These are phyloP conservation scores for Aspergillus indologenus DNA, from an alignment of 495 filamentous ascomycete genomes.

Conservation along the genomic window DNA sequence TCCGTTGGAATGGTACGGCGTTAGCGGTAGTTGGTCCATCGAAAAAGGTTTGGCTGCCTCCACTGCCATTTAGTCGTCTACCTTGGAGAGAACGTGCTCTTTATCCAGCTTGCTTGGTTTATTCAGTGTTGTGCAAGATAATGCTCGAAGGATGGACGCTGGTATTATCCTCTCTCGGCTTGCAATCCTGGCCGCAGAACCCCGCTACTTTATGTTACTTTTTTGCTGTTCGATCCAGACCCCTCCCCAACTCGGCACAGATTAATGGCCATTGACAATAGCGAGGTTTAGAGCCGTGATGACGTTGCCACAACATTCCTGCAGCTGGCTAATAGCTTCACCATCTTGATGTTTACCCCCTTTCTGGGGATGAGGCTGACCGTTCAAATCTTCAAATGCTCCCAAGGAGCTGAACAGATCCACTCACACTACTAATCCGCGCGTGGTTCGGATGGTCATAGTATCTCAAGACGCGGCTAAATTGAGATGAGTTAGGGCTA, in stretches of 20 bases:
- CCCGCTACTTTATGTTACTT: not conserved
- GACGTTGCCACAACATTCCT: too few species aligned
- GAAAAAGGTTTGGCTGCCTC: constrained; percentile 6
- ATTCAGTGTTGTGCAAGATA: not conserved
- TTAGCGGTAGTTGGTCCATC: constrained; percentile 4
- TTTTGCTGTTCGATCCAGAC: not conserved
- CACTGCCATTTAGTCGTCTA: constrained; percentile 2
- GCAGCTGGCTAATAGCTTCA: too few species aligned
- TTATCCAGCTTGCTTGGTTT: not conserved
- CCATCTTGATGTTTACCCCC: too few species aligned
- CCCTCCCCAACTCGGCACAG: not conserved
- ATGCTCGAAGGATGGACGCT: not conserved
- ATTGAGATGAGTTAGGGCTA: not conserved
- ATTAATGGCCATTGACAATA: too few species aligned
- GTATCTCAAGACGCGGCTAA: not conserved
- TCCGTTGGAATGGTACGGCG: constrained; percentile 5
- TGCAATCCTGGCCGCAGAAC: not conserved
- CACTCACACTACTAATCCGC: not conserved
- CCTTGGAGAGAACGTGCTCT: not conserved
- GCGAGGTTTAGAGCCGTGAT: too few species aligned
- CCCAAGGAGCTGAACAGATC: not conserved
- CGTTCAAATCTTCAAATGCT: not conserved
- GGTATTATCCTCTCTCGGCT: not conserved
- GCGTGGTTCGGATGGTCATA: not conserved
- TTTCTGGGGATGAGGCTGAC: not conserved